Evolutionary conservation across 2,329 filamentous ascomycete species (phyloP).

Genomic region (Trichoderma harzianum): DNA sequence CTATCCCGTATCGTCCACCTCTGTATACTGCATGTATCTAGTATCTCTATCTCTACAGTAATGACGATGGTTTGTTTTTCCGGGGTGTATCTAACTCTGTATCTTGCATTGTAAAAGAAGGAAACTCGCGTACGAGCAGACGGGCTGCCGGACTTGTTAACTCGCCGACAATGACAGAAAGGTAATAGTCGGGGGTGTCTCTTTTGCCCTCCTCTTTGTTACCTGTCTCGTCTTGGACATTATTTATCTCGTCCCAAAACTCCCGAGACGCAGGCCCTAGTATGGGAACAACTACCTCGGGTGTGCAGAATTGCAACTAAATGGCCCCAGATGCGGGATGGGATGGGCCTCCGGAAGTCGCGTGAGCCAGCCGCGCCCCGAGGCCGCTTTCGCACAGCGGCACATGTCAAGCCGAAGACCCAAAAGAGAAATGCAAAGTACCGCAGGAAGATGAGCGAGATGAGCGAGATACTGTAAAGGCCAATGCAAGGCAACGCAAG

Average conservation of each 20-base stretch:
- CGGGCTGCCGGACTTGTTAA: not conserved
- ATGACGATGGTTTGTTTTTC: too few relatives aligned
- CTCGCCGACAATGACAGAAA: not conserved
- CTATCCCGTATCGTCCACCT: not conserved
- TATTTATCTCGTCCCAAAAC: not conserved
- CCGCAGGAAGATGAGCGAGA: not conserved
- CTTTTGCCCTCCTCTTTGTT: not conserved
- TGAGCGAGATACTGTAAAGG: not conserved
- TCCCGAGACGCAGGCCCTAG: not conserved
- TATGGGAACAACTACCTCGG: not conserved
- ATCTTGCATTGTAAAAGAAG: not conserved
- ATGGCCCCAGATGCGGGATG: not conserved
- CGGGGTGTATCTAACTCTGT: not conserved
- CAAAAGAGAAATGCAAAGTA: not conserved
- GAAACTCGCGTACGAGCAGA: not conserved
- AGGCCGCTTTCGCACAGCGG: not conserved
- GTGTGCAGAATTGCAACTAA: not conserved
- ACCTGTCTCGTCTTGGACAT: not conserved
- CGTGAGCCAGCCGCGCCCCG: not conserved
- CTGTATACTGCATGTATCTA: not conserved
- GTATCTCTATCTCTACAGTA: not conserved
- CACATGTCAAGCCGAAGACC: not conserved
- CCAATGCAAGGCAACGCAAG: not conserved
- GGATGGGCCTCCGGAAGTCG: not conserved
- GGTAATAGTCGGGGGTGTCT: not conserved